Evolutionary conservation across 805 yeast genomes (phyloP), one percentile per base, ranked within the genome.

Genomic region (Candida berthetii): DNA sequence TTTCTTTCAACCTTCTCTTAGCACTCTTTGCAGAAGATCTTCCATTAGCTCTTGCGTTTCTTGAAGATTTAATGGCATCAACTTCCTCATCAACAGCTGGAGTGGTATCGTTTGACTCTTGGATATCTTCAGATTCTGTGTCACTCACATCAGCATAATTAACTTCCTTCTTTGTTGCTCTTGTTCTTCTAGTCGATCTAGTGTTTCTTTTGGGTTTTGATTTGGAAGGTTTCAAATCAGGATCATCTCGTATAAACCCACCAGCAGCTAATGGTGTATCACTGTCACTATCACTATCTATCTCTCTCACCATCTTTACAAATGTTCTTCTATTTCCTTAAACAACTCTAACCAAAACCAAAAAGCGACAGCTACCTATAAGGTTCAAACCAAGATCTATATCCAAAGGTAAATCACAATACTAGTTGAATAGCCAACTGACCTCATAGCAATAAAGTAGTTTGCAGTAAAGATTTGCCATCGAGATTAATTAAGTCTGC

Each of bases 221-320:
- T 13, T 17, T 32, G 15, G 10, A 17, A 14, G 13, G 29, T 42
- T 51, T 49, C 14, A 52, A 42, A 22, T 49, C 58, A 2, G 57
- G 56, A 39, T 55, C 60, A 36, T 54, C 54, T 38, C 39, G 42
- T 34, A 56, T 50, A 36, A 56, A 56, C 1, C 60, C 60, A 15
- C 60, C 59, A 16, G 45, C 59, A n/a, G 42, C 45, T 2, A 48
- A 48, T 14, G 57, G 52, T 14, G 41, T 22, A 35, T 52, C 57
- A 34, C 54, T 52, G n/a, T 50, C 57, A 3, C 51, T 42, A 6
- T 48, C 50, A 1, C 18, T 31, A 10, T 16, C 34, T 31, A n/a
- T n/a, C n/a, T n/a, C n/a, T n/a, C n/a, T n/a, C n/a, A n/a, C n/a
- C n/a, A n/a, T n/a, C n/a, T n/a, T n/a, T n/a, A n/a, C n/a, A n/a